phyloP scores from a whole-genome alignment of 2,329 filamentous ascomycete genomes.

The Colletotrichum ledebouriae region DNA sequence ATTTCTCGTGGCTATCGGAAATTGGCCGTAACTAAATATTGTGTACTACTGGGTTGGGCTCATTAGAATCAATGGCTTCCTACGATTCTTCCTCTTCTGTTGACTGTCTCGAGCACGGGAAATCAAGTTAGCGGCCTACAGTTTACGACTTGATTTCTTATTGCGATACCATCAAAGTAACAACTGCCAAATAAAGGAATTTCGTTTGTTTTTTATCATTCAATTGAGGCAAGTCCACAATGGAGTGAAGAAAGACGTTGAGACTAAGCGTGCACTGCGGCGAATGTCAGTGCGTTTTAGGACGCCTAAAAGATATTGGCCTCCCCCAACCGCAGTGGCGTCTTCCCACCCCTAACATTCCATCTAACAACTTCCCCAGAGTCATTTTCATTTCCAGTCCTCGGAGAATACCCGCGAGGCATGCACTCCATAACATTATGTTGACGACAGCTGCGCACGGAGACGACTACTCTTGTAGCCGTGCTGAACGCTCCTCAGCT shows the following conservation, averaged over 20 bases:
- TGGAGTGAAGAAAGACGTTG: conserved; percentile 4
- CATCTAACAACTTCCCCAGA: background rate
- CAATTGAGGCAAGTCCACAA: too few species aligned
- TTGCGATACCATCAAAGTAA: too few species aligned
- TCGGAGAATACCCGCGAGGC: background rate
- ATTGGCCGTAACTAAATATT: too few species aligned
- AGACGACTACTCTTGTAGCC: background rate
- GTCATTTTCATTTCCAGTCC: background rate
- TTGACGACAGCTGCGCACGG: background rate
- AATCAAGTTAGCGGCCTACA: too few species aligned
- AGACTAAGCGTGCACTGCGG: conserved; percentile 17
- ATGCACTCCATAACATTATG: background rate
- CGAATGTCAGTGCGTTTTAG: conserved; percentile 8
- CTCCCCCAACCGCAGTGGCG: background rate
- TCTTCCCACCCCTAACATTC: background rate
- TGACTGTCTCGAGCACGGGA: too few species aligned
- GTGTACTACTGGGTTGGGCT: too few species aligned
- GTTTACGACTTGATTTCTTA: too few species aligned
- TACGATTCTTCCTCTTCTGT: too few species aligned
- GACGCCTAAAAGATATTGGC: background rate
- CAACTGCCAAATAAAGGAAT: too few species aligned
- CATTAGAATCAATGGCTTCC: too few species aligned
- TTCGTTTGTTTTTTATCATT: too few species aligned
- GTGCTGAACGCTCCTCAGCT: background rate
- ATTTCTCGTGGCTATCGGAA: too few species aligned